Percentiles rank a stretch among this genome's conserved stretches.
Evolutionary conservation across 1,284 basidiomycete species (phyloP).

Genomic region (Meripilus lineatus): DNA sequence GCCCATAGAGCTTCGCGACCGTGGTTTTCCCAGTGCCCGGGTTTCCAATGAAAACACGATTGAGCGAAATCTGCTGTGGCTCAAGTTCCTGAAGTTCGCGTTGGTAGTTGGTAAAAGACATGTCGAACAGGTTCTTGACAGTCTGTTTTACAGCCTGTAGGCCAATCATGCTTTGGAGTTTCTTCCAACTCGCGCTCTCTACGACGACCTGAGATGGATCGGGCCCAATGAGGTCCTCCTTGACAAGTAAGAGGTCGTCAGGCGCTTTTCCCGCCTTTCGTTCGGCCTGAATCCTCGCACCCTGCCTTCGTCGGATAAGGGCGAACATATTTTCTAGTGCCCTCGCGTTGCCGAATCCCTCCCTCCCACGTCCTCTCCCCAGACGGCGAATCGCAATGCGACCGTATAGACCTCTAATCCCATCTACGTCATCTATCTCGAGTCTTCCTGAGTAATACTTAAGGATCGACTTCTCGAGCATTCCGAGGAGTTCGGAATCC

Average conservation of each 20-base stretch:
- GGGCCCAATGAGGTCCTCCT: slow-evolving; percentile 59
- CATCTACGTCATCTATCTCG: slow-evolving; percentile 44
- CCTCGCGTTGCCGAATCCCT: slow-evolving; percentile 64
- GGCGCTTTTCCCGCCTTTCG: slow-evolving; percentile 33
- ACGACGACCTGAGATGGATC: slow-evolving; percentile 47
- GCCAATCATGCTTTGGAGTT: slow-evolving; percentile 50
- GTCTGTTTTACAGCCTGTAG: slow-evolving; percentile 52
- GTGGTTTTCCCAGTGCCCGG: slow-evolving; percentile 69
- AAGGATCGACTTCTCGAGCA: slow-evolving; percentile 44
- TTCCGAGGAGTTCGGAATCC: slow-evolving; percentile 47
- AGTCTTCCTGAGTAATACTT: slow-evolving; percentile 45
- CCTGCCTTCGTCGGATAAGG: slow-evolving; percentile 45
- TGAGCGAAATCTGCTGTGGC: slow-evolving; percentile 50
- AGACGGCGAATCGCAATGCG: slow-evolving; percentile 52
- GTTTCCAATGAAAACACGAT: slow-evolving; percentile 57
- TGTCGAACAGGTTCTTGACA: slow-evolving; percentile 41
- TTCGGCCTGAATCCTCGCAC: slow-evolving; percentile 38
- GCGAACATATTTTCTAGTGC: slow-evolving; percentile 48
- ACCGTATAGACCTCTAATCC: slow-evolving; percentile 47
- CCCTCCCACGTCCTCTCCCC: slow-evolving; percentile 45
- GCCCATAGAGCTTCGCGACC: slow-evolving; percentile 59
- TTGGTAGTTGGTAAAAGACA: slow-evolving; percentile 48
- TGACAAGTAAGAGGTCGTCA: slow-evolving; percentile 45
- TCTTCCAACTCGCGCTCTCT: slow-evolving; percentile 44
- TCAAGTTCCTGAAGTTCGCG: slow-evolving; percentile 53